phyloP scores from a whole-genome alignment of 768 basidiomycete species.

The Mycena belliarum region DNA sequence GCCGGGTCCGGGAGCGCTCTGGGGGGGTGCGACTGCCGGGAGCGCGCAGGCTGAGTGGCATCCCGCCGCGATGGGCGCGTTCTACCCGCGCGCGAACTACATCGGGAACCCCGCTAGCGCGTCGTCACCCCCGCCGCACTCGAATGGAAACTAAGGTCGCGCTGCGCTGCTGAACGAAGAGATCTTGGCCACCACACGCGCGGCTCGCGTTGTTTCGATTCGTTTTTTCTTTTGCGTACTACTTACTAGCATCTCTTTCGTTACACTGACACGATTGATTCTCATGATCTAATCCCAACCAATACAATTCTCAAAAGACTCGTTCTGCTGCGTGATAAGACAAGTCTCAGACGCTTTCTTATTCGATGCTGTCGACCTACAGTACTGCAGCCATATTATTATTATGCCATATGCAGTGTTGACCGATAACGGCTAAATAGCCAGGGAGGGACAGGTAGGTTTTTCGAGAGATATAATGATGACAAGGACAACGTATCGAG shows the following conservation, averaged over 20 bases:
- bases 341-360: too few relatives aligned
- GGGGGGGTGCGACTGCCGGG: constrained; percentile 39
- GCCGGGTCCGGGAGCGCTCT: constrained; percentile 37
- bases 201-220: not conserved
- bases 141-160: constrained; percentile 26
- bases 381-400: too few relatives aligned
- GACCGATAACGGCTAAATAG: too few relatives aligned
- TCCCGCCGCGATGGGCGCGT: constrained; percentile 36
- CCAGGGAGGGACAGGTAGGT: too few relatives aligned
- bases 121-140: constrained; percentile 53
- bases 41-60: constrained; percentile 47
- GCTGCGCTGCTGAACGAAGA: not conserved
- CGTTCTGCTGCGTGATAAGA: not conserved
- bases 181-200: constrained; percentile 8
- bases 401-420: too few relatives aligned
- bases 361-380: too few relatives aligned
- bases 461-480: too few relatives aligned
- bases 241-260: constrained; percentile 16
- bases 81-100: constrained; percentile 48
- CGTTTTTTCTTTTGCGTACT: not conserved
- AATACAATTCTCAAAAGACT: constrained; percentile 20
- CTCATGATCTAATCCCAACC: constrained; percentile 19
- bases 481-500: too few relatives aligned
- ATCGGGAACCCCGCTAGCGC: constrained; percentile 49
- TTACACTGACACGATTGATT: constrained; percentile 20